Conservation (phyloP, 805 yeast species). For the Starmerella gropengiesseri region DNA sequence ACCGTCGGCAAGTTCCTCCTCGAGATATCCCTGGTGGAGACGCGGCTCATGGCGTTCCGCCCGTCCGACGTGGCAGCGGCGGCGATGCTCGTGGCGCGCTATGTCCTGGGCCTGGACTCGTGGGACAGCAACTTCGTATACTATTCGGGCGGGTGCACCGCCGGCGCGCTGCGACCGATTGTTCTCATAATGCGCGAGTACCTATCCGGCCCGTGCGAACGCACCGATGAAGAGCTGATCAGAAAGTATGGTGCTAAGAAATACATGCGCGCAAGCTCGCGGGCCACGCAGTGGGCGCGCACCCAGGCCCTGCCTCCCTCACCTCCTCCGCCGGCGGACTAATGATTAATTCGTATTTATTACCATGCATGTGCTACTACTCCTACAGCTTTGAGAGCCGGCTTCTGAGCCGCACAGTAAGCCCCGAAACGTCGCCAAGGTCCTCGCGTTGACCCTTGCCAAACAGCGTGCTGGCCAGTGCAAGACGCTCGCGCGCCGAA, state of each 20-base stretch:
- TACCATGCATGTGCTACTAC: constrained; percentile 6
- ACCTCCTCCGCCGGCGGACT: neutral
- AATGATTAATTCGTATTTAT: constrained; percentile 1
- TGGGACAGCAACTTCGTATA: constrained; percentile 85
- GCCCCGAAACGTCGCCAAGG: neutral
- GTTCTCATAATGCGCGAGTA: constrained; percentile 67
- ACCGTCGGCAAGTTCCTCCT: constrained; percentile 75
- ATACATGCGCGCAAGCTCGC: constrained; percentile 52
- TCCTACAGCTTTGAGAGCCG: constrained; percentile 3
- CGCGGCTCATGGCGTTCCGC: constrained; percentile 55
- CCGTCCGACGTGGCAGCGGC: constrained; percentile 81
- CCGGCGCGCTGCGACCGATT: constrained; percentile 59
- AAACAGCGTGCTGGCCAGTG: constrained; percentile 25
- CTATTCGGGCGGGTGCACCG: constrained; percentile 82
- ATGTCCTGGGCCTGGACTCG: constrained; percentile 43
- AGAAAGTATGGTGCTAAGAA: constrained; percentile 84
- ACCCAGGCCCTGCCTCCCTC: neutral
- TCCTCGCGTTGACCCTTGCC: constrained; percentile 25
- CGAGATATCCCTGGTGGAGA: constrained; percentile 68
- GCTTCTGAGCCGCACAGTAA: neutral
- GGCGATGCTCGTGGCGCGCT: constrained; percentile 73
- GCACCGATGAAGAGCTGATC: constrained; percentile 67
- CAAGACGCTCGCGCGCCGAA: constrained; percentile 15
- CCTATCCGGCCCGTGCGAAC: constrained; percentile 63
- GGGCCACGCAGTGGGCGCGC: constrained; percentile 28